phyloP scores from a whole-genome alignment of 1,284 basidiomycete genomes.

The Xerocomus tenax region DNA sequence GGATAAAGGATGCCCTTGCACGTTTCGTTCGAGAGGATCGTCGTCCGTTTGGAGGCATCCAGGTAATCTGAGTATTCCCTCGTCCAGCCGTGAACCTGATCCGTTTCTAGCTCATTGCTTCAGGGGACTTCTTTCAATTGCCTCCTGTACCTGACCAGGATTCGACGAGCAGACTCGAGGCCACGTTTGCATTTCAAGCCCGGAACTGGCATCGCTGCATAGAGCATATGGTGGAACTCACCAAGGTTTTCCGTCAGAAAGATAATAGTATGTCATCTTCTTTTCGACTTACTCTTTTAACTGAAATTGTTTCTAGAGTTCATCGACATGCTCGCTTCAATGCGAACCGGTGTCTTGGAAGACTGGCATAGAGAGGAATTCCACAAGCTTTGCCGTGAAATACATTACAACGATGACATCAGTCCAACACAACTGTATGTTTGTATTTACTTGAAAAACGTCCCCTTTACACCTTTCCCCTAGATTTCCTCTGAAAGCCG shows the following conservation, averaged over 20 bases:
- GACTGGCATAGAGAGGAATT: slow-evolving; percentile 34
- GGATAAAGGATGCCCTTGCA: slow-evolving; percentile 37
- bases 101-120: slow-evolving; percentile 53
- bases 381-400: slow-evolving; percentile 36
- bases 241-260: slow-evolving; percentile 40
- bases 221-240: slow-evolving; percentile 32
- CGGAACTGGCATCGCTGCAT: slow-evolving; percentile 49
- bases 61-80: slow-evolving; percentile 33
- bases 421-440: slow-evolving; percentile 55
- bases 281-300: background rate
- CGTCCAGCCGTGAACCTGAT: slow-evolving; percentile 1
- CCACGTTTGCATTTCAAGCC: slow-evolving; percentile 61
- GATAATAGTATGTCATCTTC: slow-evolving; percentile 32
- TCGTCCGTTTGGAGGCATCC: slow-evolving; percentile 67
- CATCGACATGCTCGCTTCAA: slow-evolving; percentile 65
- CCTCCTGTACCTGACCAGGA: slow-evolving; percentile 57
- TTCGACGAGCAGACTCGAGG: slow-evolving; percentile 27
- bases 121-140: slow-evolving; percentile 74
- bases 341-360: slow-evolving; percentile 51
- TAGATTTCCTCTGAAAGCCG: slow-evolving; percentile 23
- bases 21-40: slow-evolving; percentile 40
- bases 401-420: slow-evolving; percentile 47
- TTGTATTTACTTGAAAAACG: background rate
- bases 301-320: slow-evolving; percentile 37
- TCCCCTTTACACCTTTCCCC: background rate